Base-by-base conservation (phyloP, 108 stramenopile species). In the Pseudonitzschia multiseries region DNA sequence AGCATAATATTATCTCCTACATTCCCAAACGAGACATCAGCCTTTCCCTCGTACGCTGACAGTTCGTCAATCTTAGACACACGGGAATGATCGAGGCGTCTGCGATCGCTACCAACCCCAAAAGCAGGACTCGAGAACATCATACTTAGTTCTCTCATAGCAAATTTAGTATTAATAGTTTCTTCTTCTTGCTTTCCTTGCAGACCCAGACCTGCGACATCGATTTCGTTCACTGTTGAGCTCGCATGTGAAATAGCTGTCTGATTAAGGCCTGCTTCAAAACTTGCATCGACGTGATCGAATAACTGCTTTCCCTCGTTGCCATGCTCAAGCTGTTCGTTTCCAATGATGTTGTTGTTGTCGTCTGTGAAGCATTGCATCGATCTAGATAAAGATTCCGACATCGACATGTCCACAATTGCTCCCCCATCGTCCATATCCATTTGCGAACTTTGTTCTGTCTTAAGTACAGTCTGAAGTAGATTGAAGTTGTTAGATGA, bases 71-170 rank as follows among this genome's bases (percentile, higher is more conserved):
- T 51, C 20, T 15, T 54, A 15, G 53, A 67, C 14, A 44, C 44
- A 31, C 33, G 57, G 28, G 66, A 29, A 31, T 67, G 27, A 67
- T 54, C 67, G 33, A 43, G 59, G 51, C 32, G 60, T 73, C 65
- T 71, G 44, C 75, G 74, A 28, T 78, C 68, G 20, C 33, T 62
- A 54, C 81, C 69, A 21, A 75, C 63, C 14, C 78, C 75, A 29
- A 73, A 57, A 14, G 80, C 84, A 10, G 93, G 93, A 78, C 90
- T 91, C 18, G 87, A 89, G 69, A 94, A 94, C 93, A 94, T 94
- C 89, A 94, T 91, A 52, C 89, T 90, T 21, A 94, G 66, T 68
- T 94, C 93, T 28, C 76, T 83, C 77, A 86, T 83, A 20, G 93
- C 93, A 33, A 91, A 79, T 69, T 88, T 88, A 2, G 93, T 91